Base-by-base conservation (phyloP, 2,329 filamentous ascomycete genomes). In the Rutstroemia sp. region DNA sequence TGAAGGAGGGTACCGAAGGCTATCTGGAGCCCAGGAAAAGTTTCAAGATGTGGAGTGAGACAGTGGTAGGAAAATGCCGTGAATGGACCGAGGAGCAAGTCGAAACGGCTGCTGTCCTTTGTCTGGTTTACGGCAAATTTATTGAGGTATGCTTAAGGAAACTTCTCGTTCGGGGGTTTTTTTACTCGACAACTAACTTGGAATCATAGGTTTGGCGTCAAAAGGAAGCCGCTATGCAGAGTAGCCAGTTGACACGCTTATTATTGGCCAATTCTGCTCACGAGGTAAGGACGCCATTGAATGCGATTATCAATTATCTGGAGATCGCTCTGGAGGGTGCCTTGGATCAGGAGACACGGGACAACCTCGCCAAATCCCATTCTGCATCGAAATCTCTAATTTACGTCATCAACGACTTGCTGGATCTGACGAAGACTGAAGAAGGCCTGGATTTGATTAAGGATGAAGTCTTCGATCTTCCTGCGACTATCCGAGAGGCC, bases 291-390 rank as follows among this genome's bases (percentile, higher is more conserved):
- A 96, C 91, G 0, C 91, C 91, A 0, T 73, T 96, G 2, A 96
- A 96, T 66, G 91, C 91, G 16, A 95, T 96, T 65, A 95, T 96
- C 71, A 96, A 96, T 64, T 96, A 95, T 63, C 79, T 96, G 1
- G 91, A 96, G 64, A 95, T 96, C 61, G 91, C 91, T 0, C 73
- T 96, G 1, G 91, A 96, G 71, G 89, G 90, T 0, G 74, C 77
- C 0, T 74, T 96, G 3, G 91, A 95, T 61, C 75, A 82, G 16
- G 91, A 95, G 67, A 95, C 89, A 0, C 78, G 92, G 19, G 91
- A 96, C 5, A 95, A 94, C 58, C 74, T 96, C 5, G 80, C 87
- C 0, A 87, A 84, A 63, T 95, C 91, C 0, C 89, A 96, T 68
- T 95, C 90, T 0, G 91, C 91, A 4, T 96, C 91, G 0, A 95